A percentile compares a stretch with the other conserved stretches of the same genome.
These are phyloP conservation scores for Fonsecaea pedrosoi DNA, from an alignment of 2,329 filamentous ascomycete species.

Conservation along the genomic window DNA sequence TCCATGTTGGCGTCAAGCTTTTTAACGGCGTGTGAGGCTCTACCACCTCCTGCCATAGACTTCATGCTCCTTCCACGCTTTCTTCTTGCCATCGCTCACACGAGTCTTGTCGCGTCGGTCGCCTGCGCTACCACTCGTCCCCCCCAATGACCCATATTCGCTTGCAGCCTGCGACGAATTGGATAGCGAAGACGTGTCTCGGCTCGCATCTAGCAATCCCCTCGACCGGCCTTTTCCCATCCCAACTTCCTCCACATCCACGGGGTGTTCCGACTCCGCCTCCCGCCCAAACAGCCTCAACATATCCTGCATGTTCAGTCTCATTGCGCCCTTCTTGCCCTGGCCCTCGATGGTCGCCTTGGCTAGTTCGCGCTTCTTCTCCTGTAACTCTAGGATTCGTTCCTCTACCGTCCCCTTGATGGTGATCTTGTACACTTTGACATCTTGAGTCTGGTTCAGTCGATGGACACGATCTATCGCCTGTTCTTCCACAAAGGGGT, in stretches of 20 bases:
- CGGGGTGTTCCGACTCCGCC: constrained; percentile 55
- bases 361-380: constrained; percentile 91
- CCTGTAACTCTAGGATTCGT: constrained; percentile 90
- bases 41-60: constrained; percentile 34
- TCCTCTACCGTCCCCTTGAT: constrained; percentile 88
- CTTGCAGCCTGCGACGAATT: not conserved
- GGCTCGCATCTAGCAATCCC: constrained; percentile 21
- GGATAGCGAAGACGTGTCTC: not conserved
- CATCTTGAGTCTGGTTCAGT: constrained; percentile 94
- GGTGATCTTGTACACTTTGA: constrained; percentile 93
- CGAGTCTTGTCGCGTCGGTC: constrained; percentile 21
- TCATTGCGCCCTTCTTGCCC: constrained; percentile 73
- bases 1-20: not conserved
- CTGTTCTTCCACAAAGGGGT: constrained; percentile 98
- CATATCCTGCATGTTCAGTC: constrained; percentile 92
- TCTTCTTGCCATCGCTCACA: constrained; percentile 23
- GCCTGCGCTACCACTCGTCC: constrained; percentile 9
- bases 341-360: constrained; percentile 75
- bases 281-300: constrained; percentile 84
- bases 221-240: constrained; percentile 9
- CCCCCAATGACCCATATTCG: not conserved
- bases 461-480: constrained; percentile 98
- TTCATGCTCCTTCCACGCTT: constrained; percentile 28
- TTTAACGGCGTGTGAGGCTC: not conserved
- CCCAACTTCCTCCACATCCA: constrained; percentile 25